phyloP scores from a whole-genome alignment of 2,329 filamentous ascomycete species.

The Aspergillus alliaceus region DNA sequence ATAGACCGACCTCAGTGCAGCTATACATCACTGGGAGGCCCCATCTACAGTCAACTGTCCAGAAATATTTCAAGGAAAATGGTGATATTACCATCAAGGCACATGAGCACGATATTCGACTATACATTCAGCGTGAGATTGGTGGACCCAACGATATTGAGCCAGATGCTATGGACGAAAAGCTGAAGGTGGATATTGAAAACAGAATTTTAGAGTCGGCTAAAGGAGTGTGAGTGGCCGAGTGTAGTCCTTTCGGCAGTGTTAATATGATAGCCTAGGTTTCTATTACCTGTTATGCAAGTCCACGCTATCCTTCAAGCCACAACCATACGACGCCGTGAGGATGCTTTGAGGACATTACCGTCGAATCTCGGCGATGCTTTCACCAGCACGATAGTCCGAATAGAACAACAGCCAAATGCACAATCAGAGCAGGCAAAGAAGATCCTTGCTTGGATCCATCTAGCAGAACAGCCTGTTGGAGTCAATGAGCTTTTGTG shows the following conservation, averaged over 20 bases:
- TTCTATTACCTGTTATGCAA: constrained; percentile 5
- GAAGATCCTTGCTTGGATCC: not conserved
- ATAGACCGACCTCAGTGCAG: not conserved
- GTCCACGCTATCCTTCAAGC: constrained; percentile 1
- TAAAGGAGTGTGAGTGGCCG: not conserved
- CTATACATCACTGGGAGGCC: not conserved
- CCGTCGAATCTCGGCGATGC: constrained; percentile 1
- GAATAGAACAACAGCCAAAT: constrained; percentile 2
- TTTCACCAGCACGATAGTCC: not conserved
- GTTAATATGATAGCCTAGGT: not conserved
- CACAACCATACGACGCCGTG: not conserved
- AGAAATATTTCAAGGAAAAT: not conserved
- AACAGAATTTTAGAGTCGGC: not conserved
- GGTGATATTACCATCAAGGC: not conserved
- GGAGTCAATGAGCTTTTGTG: not conserved
- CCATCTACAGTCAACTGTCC: not conserved
- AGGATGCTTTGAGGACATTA: not conserved
- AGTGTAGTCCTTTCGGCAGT: too few relatives aligned
- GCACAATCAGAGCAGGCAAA: not conserved
- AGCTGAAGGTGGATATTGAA: not conserved
- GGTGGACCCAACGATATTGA: constrained; percentile 6
- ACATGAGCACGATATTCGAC: constrained; percentile 2
- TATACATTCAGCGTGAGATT: not conserved
- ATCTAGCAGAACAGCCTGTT: not conserved
- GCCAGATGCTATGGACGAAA: constrained; percentile 2